phyloP scores from a whole-genome alignment of 2,329 filamentous ascomycete genomes.

The Thelonectria discophora region DNA sequence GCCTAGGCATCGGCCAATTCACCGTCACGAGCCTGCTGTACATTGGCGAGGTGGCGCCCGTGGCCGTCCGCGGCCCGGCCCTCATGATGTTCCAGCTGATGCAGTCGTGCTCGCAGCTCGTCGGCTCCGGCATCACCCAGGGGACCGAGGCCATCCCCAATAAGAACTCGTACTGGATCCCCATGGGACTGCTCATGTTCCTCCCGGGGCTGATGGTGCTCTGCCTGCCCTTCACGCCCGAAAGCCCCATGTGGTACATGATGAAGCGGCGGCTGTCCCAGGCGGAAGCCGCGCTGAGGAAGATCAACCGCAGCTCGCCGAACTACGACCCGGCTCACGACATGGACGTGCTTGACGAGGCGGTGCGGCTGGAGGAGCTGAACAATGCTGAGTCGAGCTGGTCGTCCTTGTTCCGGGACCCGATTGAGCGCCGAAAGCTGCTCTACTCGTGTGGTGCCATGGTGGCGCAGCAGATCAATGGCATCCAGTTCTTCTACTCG shows the following conservation, averaged over 20 bases:
- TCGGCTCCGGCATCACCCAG: too few relatives aligned
- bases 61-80: too few relatives aligned
- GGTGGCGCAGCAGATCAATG: constrained; percentile 55
- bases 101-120: too few relatives aligned
- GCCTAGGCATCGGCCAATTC: too few relatives aligned
- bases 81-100: too few relatives aligned
- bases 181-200: constrained; percentile 38
- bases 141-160: too few relatives aligned
- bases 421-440: constrained; percentile 55
- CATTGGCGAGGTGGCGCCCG: too few relatives aligned
- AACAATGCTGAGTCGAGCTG: constrained; percentile 47
- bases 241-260: constrained; percentile 46
- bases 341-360: constrained; percentile 34
- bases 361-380: constrained; percentile 31
- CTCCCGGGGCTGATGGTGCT: constrained; percentile 39
- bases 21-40: too few relatives aligned
- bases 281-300: constrained; percentile 45
- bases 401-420: constrained; percentile 49
- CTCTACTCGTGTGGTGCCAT: constrained; percentile 53
- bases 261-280: constrained; percentile 39
- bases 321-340: constrained; percentile 42
- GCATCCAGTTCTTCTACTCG: constrained; percentile 55
- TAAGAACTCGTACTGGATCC: too few relatives aligned
- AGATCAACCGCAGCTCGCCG: constrained; percentile 46
- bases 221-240: constrained; percentile 38